phyloP scores from a whole-genome alignment of 2,329 filamentous ascomycete genomes.

The Fusarium xylarioides region DNA sequence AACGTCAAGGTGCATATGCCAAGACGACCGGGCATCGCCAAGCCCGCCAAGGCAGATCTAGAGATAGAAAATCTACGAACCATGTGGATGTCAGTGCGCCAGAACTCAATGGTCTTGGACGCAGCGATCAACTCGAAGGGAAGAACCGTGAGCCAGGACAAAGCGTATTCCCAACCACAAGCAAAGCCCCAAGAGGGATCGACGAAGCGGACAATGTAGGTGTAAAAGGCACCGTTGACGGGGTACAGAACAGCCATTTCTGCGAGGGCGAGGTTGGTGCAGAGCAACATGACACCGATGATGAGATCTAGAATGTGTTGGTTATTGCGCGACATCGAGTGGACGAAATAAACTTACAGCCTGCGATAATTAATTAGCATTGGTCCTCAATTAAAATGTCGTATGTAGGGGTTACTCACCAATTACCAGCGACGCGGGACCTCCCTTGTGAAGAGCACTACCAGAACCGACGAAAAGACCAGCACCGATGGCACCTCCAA shows the following conservation, averaged over 20 bases:
- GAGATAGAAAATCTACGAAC: not conserved
- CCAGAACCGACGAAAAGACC: constrained; percentile 90
- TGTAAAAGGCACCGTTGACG: constrained; percentile 89
- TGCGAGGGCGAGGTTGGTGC: constrained; percentile 86
- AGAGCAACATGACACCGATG: constrained; percentile 32
- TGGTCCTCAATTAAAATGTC: not conserved
- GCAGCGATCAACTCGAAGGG: constrained; percentile 89
- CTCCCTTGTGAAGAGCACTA: constrained; percentile 73
- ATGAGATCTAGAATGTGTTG: constrained; percentile 47
- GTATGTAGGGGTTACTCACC: constrained; percentile 55
- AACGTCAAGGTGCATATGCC: not conserved
- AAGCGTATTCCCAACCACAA: constrained; percentile 93
- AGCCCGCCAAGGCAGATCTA: constrained; percentile 3
- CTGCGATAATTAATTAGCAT: not conserved
- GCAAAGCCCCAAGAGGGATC: constrained; percentile 95
- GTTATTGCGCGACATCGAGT: not conserved
- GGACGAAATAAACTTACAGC: not conserved
- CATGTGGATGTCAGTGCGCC: constrained; percentile 71
- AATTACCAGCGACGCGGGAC: constrained; percentile 79
- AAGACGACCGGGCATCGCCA: constrained; percentile 4
- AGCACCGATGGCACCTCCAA: constrained; percentile 69
- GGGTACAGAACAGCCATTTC: constrained; percentile 92
- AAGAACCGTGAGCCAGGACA: constrained; percentile 86
- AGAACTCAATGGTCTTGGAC: constrained; percentile 83
- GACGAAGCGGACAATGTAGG: constrained; percentile 89